Evolutionary conservation across 2,329 filamentous ascomycete species (phyloP).

Genomic region (Trichoderma sp.): DNA sequence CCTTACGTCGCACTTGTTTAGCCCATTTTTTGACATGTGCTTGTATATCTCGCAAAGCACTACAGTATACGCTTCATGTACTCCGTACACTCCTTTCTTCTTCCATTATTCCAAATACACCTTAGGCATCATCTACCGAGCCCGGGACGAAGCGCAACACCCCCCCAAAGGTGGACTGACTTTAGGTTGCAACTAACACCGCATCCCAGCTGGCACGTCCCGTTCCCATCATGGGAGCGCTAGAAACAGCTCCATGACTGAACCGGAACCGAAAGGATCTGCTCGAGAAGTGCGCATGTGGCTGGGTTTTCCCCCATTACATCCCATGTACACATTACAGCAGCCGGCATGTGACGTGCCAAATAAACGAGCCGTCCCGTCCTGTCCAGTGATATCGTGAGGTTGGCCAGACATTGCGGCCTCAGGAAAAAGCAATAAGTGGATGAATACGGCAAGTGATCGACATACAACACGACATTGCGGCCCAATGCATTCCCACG

Average conservation of each 20-base stretch:
- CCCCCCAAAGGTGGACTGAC: not conserved
- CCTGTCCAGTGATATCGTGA: not conserved
- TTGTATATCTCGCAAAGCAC: not conserved
- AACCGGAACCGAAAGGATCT: not conserved
- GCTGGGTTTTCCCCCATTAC: not conserved
- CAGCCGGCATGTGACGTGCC: not conserved
- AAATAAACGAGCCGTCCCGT: not conserved
- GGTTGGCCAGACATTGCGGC: not conserved
- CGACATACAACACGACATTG: not conserved
- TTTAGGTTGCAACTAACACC: not conserved
- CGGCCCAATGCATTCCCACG: not conserved
- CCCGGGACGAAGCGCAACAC: not conserved
- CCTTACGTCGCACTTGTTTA: not conserved
- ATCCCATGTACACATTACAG: not conserved
- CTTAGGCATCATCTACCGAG: not conserved
- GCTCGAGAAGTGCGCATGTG: not conserved
- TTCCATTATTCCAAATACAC: not conserved
- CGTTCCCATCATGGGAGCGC: not conserved
- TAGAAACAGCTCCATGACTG: not conserved
- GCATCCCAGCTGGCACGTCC: not conserved
- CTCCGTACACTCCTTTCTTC: not conserved
- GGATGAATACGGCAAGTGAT: not conserved
- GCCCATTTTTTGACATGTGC: not conserved
- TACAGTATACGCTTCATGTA: not conserved
- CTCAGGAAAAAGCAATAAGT: not conserved